A percentile compares a stretch with the other conserved stretches of the same genome.
phyloP scores from a whole-genome alignment of 352 stramenopile species.

The Pythium diclinum region DNA sequence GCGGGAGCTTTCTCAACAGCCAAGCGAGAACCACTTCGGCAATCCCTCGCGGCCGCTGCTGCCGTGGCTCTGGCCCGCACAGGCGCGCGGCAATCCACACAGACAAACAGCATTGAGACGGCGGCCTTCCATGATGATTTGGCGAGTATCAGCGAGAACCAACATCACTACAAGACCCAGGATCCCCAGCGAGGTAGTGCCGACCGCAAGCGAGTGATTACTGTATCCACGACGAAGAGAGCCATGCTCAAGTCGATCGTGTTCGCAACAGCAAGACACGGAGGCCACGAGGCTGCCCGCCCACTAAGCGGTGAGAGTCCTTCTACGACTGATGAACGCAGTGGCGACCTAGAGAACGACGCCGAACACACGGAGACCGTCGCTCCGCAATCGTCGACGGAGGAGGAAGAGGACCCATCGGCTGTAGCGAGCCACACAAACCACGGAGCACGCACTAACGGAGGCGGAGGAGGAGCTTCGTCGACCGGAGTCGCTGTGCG shows the following conservation, averaged over 20 bases:
- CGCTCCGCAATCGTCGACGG: not conserved
- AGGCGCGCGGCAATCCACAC: not conserved
- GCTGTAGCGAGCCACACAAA: no score
- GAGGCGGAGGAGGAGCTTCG: not conserved
- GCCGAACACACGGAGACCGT: not conserved
- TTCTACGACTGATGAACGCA: not conserved
- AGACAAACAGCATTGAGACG: not conserved
- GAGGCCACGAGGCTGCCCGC: not conserved
- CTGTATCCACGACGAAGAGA: conserved; percentile 19
- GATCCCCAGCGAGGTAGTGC: not conserved
- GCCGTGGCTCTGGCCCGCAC: conserved; percentile 4
- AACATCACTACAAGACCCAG: not conserved
- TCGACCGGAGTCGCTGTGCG: not conserved
- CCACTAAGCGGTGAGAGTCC: not conserved
- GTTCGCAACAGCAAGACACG: conserved; percentile 9
- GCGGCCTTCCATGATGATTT: not conserved
- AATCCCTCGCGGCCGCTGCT: conserved; percentile 19
- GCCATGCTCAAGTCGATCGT: conserved; percentile 20
- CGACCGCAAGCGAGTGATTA: conserved; percentile 16
- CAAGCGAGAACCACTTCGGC: conserved; percentile 10
- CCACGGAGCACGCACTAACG: not conserved
- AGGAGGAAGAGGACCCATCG: not conserved
- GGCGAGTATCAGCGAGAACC: not conserved
- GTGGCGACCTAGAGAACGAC: not conserved
- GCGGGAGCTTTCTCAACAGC: not conserved